Conservation (phyloP, 352 stramenopile species). For the Pythium monospermum region DNA sequence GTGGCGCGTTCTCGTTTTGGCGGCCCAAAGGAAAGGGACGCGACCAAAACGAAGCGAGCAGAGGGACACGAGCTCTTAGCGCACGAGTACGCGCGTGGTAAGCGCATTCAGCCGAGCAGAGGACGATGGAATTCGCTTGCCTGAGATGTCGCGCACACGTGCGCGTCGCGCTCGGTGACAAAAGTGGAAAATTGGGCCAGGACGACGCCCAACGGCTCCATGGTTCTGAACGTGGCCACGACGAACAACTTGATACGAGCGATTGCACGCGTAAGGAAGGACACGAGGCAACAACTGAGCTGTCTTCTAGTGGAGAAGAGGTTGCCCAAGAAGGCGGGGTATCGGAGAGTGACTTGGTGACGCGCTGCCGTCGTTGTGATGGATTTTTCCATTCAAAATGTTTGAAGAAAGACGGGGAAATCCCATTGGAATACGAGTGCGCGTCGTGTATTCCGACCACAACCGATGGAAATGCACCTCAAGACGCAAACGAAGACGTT, state of each 20-base stretch:
- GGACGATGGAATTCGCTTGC: constrained; percentile 24
- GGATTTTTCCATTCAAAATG: constrained; percentile 22
- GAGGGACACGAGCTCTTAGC: constrained; percentile 12
- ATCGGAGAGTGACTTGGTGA: too few species aligned
- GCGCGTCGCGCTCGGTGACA: constrained; percentile 14
- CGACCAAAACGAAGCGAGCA: background rate
- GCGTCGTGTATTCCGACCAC: constrained; percentile 1
- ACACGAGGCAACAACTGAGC: too few species aligned
- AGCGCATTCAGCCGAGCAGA: constrained; percentile 12
- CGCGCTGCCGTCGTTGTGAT: constrained; percentile 21
- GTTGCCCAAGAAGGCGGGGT: too few species aligned
- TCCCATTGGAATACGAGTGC: constrained; percentile 4
- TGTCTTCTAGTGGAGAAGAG: too few species aligned
- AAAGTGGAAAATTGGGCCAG: constrained; percentile 1
- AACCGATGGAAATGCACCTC: background rate
- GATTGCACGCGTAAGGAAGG: background rate
- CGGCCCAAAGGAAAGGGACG: constrained; percentile 8
- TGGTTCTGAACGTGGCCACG: background rate
- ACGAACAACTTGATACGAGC: background rate
- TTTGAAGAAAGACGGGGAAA: background rate
- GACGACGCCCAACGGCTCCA: constrained; percentile 1
- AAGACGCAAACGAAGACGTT: background rate
- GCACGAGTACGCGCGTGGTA: constrained; percentile 11
- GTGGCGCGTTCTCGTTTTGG: background rate
- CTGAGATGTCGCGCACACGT: constrained; percentile 23